Evolutionary conservation across 2,329 filamentous ascomycete species (phyloP), one percentile per base, ranked within the genome.

Genomic region (Penicillium carneum): DNA sequence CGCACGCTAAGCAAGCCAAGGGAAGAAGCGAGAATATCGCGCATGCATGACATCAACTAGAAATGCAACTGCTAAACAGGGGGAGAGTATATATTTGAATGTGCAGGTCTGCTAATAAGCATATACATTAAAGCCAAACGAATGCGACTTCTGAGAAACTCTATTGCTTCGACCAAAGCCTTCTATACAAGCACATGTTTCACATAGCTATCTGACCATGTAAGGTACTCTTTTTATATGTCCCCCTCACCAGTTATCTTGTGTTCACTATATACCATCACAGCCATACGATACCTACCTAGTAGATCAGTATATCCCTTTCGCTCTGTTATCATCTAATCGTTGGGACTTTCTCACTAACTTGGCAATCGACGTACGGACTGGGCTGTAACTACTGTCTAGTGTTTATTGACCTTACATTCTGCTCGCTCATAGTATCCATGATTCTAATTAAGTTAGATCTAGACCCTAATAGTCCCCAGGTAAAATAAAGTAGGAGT

Each of bases 1-100:
- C 74, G 81, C 11, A 82, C 81, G 2, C 63, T 81, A n/a, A 82
- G 82, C 11, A 49, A 49, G 31, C 79, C 84, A 49, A 80, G 82
- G 0, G 77, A 82, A 39, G 74, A 82, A 49, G 55, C 64, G 10
- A 55, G 39, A 11, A 45, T 12, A 14, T 4, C 10, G 8, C 26
- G 36, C 20, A 51, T 38, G 41, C 49, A 38, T 20, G 55, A 61
- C 20, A 63, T 59, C 63, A 43, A 29, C 23, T 2, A 2, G 61
- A 62, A 16, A 51, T 54, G 38, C 58, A 26, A 23, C 47, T 11
- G 8, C 12, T 36, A 36, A 23, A 51, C 47, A 53, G 23, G 12
- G 16, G 29, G 16, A 29, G 23, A 45, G 12, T n/a, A 4, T 1
- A 10, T 46, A n/a, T 5, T 9, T n/a, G 4, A 65, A 70, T 53